phyloP scores from a whole-genome alignment of 148 eudicot species.

The Vaccinium vitisidaea region DNA sequence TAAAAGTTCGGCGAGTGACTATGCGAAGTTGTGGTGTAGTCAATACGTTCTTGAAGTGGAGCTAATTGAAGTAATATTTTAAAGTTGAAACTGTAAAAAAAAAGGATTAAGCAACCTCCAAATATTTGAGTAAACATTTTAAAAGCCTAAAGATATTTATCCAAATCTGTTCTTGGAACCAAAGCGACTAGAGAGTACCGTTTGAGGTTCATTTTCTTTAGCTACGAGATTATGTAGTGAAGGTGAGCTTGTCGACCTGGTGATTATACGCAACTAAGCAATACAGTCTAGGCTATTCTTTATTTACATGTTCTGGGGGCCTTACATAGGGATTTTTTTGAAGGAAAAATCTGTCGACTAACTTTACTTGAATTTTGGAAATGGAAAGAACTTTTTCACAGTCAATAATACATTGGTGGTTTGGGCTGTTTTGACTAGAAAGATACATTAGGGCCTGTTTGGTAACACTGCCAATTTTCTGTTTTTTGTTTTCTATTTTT shows the following conservation, averaged over 20 bases:
- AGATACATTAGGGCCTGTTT: not conserved
- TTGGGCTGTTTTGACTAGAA: not conserved
- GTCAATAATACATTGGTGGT: not conserved
- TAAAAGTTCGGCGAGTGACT: not conserved
- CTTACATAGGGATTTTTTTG: not conserved
- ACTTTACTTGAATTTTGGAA: not conserved
- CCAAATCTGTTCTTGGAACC: not conserved
- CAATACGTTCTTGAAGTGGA: not conserved
- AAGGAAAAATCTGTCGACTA: not conserved
- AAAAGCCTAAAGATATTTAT: not conserved
- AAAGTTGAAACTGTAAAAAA: not conserved
- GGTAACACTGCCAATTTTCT: no score
- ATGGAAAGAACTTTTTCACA: not conserved
- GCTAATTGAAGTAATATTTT: not conserved
- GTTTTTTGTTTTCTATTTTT: no score
- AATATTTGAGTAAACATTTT: not conserved
- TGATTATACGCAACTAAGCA: not conserved
- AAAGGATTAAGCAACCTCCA: not conserved
- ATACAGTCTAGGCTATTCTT: not conserved
- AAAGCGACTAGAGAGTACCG: not conserved
- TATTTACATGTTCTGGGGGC: not conserved
- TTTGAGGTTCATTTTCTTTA: slow-evolving; percentile 7
- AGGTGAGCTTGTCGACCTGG: not conserved
- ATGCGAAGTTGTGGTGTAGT: not conserved
- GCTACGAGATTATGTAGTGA: not conserved